phyloP scores from a whole-genome alignment of 306 rosid species.

The Purshia tridentata region DNA sequence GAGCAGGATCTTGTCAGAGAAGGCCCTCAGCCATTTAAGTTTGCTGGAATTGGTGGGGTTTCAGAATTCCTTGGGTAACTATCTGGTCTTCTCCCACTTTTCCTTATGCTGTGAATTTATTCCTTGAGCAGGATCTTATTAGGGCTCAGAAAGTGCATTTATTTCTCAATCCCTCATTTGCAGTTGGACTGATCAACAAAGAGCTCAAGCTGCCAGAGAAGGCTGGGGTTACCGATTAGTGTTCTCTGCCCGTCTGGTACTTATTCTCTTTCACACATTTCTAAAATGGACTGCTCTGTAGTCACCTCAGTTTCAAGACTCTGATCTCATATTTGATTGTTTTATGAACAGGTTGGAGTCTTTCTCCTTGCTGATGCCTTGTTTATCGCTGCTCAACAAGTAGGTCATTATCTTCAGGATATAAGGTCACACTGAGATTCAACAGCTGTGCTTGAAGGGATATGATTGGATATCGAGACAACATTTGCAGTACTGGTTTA shows the following conservation, averaged over 20 bases:
- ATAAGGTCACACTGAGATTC: constrained; percentile 52
- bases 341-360: constrained; percentile 59
- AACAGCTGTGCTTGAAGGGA: constrained; percentile 18
- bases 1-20: constrained; percentile 84
- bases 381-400: constrained; percentile 70
- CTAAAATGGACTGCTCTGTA: constrained; percentile 3
- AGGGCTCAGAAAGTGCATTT: constrained; percentile 11
- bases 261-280: not conserved
- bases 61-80: constrained; percentile 89
- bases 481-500: constrained; percentile 20
- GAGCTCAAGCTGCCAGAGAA: constrained; percentile 78
- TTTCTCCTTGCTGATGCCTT: constrained; percentile 67
- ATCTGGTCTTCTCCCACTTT: constrained; percentile 12
- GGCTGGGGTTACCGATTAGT: constrained; percentile 85
- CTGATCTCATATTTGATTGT: constrained; percentile 20
- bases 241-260: constrained; percentile 90
- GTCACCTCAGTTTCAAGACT: not conserved
- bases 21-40: constrained; percentile 78
- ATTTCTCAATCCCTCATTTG: constrained; percentile 12
- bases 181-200: constrained; percentile 96
- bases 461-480: constrained; percentile 3
- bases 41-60: constrained; percentile 89
- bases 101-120: not conserved
- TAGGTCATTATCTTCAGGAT: constrained; percentile 71
- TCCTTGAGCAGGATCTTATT: no score